Percentiles rank a stretch among this genome's conserved stretches.
phyloP scores from a whole-genome alignment of 805 yeast genomes.

The Kluyveromyces starmeri region DNA sequence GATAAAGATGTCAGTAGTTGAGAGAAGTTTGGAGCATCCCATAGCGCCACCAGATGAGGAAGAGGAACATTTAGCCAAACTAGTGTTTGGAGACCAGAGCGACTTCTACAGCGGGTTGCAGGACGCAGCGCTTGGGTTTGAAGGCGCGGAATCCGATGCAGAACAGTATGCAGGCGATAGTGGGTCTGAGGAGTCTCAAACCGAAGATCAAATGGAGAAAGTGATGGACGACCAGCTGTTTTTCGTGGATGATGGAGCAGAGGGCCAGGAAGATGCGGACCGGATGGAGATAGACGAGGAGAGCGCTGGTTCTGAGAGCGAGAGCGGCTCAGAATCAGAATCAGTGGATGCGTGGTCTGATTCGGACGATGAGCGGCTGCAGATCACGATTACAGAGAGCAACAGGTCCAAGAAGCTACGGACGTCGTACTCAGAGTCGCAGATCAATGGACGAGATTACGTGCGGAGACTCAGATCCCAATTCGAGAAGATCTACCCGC shows the following conservation, averaged over 20 bases:
- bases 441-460: conserved; percentile 52
- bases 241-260: conserved; percentile 26
- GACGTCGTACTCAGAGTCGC: conserved; percentile 42
- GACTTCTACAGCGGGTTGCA: conserved; percentile 52
- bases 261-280: conserved; percentile 24
- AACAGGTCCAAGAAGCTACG: conserved; percentile 68
- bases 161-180: conserved; percentile 26
- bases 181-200: conserved; percentile 22
- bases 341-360: conserved; percentile 66
- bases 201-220: conserved; percentile 23
- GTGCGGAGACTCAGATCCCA: conserved; percentile 61
- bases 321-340: conserved; percentile 27
- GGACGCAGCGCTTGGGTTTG: conserved; percentile 39
- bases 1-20: not conserved
- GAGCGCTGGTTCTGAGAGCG: conserved; percentile 28
- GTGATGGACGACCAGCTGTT: conserved; percentile 28
- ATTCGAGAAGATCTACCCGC: conserved; percentile 62
- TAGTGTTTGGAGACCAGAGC: conserved; percentile 77
- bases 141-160: conserved; percentile 38
- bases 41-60: conserved; percentile 74
- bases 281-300: conserved; percentile 40
- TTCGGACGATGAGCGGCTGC: conserved; percentile 76
- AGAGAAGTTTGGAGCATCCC: conserved; percentile 9
- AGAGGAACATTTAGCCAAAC: conserved; percentile 67
- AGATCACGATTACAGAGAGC: conserved; percentile 48